Evolutionary conservation across 202 grass and related monocot species (phyloP), one percentile per base, ranked within the genome.

Genomic region (Saccharum hybrid): DNA sequence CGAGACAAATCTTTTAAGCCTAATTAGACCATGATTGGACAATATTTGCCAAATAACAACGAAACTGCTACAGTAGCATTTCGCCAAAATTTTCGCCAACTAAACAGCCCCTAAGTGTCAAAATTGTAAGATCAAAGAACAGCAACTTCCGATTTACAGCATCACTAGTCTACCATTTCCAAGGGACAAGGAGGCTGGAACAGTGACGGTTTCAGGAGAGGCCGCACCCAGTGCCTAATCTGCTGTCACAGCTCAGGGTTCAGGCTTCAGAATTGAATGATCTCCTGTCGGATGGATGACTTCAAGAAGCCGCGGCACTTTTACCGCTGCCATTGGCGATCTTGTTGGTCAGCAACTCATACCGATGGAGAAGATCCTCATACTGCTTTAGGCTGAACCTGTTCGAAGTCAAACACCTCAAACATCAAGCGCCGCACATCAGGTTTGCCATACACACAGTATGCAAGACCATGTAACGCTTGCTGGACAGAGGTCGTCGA

Each of bases 341-440:
- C 42, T 30, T 7, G 4, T 74, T 28, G 21, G 52, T 68, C 22
- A 69, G 68, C 74, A 51, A 61, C 41, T 84, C 63, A 33, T 33
- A 33, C 31, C 31, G 31, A 33, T 2, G 31, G 31, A 33, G 31
- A 33, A 33, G 31, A 33, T 33, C 31, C 31, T 98, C 87, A 98
- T 65, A 98, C 88, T 33, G 86, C 89, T 62, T 99, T 99, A 0
- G 96, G 96, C 76, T 96, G 93, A 71, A 96, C 89, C 82, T 96
- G 96, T 70, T 99, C 96, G 5, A 99, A 96, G 81, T 99, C 96
- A 66, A 99, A 96, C 71, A 94, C 93, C 81, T 99, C 88, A 33
- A 99, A 96, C 96, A 99, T 99, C 79, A 99, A 90, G 41, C 91
- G 88, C 26, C 96, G 81, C 4, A 99, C 96, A 31, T 99, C 93